Percentiles rank a stretch among this genome's conserved stretches.
phyloP scores from a whole-genome alignment of 257 asterid species.

The Henckelia pumila region DNA sequence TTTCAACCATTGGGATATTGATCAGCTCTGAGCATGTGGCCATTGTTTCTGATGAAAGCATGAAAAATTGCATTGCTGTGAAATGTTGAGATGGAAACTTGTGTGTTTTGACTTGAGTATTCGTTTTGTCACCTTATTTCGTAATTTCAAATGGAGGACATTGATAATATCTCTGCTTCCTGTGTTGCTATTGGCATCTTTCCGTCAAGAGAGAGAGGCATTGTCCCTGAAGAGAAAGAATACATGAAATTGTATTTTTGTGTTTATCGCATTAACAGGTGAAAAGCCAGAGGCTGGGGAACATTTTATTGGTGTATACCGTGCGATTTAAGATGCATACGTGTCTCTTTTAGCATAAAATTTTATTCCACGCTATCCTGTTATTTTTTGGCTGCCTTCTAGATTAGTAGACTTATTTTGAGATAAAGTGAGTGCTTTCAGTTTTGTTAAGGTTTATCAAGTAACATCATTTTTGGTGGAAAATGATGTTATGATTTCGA shows the following conservation, averaged over 20 bases:
- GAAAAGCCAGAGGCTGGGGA: neutral
- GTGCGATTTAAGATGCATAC: neutral
- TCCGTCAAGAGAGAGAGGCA: neutral
- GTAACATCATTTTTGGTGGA: neutral
- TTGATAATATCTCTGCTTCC: too few species aligned
- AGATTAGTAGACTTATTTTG: neutral
- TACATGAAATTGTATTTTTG: too few species aligned
- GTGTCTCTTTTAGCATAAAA: too few species aligned
- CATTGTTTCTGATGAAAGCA: neutral
- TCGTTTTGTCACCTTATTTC: neutral
- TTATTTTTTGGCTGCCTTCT: neutral
- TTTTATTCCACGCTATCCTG: neutral
- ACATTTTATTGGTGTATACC: neutral
- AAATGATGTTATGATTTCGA: neutral
- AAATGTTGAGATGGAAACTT: neutral
- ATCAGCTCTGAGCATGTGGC: neutral
- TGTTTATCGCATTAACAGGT: neutral
- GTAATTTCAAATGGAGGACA: neutral
- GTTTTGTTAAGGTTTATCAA: neutral
- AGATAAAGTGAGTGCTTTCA: neutral
- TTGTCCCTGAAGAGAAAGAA: neutral
- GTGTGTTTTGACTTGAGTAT: neutral
- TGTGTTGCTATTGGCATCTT: neutral
- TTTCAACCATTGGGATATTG: neutral
- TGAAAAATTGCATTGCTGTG: neutral